These are phyloP conservation scores for Phaffia tasmanica DNA, from an alignment of 768 basidiomycete species.

Conservation along the genomic window DNA sequence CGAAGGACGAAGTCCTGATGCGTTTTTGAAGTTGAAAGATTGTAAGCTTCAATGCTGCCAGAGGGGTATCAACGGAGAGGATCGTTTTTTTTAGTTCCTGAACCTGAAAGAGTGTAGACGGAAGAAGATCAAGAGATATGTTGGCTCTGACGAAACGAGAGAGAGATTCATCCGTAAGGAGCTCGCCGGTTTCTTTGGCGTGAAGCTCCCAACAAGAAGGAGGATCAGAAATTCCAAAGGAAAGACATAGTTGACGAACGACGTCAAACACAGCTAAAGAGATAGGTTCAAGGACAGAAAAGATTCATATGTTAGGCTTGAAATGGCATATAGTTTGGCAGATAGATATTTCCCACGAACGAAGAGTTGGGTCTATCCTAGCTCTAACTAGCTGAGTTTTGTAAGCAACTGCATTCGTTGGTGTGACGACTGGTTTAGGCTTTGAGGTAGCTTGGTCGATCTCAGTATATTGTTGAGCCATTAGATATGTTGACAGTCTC, in stretches of 20 bases:
- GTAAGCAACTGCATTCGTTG: slow-evolving; percentile 1
- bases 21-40: slow-evolving; percentile 68
- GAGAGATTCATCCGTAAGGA: slow-evolving; percentile 80
- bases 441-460: too few relatives aligned
- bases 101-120: not conserved
- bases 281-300: not conserved
- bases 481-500: not conserved
- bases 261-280: slow-evolving; percentile 5
- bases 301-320: not conserved
- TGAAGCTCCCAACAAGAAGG: slow-evolving; percentile 11
- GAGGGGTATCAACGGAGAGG: not conserved
- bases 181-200: slow-evolving; percentile 53
- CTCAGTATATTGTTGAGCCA: too few relatives aligned
- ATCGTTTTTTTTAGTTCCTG: not conserved
- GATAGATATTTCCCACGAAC: not conserved
- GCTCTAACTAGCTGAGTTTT: slow-evolving; percentile 2
- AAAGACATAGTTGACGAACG: slow-evolving; percentile 18
- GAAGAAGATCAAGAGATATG: slow-evolving; percentile 61
- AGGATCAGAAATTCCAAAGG: slow-evolving; percentile 10
- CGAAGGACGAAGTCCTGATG: slow-evolving; percentile 53
- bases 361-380: slow-evolving; percentile 17
- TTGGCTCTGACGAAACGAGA: slow-evolving; percentile 68
- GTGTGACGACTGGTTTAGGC: not conserved
- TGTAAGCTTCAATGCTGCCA: slow-evolving; percentile 49
- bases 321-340: not conserved